These are phyloP conservation scores for Mycocentrospora acerina DNA, from an alignment of 2,329 filamentous ascomycete species.

Conservation along the genomic window DNA sequence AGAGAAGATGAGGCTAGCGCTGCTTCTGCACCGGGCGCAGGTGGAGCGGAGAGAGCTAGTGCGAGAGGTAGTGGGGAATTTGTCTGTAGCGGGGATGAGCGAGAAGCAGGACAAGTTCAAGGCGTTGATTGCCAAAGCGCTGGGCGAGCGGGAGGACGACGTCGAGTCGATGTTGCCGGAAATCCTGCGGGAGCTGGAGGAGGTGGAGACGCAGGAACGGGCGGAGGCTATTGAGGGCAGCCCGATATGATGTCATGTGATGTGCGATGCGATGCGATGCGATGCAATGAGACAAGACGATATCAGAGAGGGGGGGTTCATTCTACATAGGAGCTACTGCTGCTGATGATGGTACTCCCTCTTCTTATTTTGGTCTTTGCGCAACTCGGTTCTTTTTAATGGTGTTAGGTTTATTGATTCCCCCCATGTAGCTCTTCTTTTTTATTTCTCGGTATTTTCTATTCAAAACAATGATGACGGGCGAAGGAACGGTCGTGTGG, in stretches of 20 bases:
- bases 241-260: slow-evolving; percentile 17
- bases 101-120: slow-evolving; percentile 75
- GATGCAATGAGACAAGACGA: too few species aligned
- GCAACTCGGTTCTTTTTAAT: too few species aligned
- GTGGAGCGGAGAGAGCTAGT: slow-evolving; percentile 64
- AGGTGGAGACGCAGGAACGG: slow-evolving; percentile 45
- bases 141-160: slow-evolving; percentile 68
- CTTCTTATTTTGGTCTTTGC: too few species aligned
- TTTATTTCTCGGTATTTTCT: too few species aligned
- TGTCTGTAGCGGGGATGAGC: slow-evolving; percentile 68
- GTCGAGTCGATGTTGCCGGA: slow-evolving; percentile 63
- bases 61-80: slow-evolving; percentile 66
- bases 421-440: too few species aligned
- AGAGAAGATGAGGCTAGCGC: slow-evolving; percentile 60
- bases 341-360: too few species aligned
- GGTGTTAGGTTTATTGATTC: too few species aligned
- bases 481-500: too few species aligned
- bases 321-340: too few species aligned
- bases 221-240: slow-evolving; percentile 39
- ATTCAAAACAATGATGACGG: too few species aligned
- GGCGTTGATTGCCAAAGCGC: slow-evolving; percentile 66
- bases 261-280: too few species aligned
- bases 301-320: too few species aligned
- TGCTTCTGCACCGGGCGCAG: slow-evolving; percentile 59
- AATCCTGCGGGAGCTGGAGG: slow-evolving; percentile 52